Percentiles rank a stretch among this genome's conserved stretches.
phyloP scores from a whole-genome alignment of 768 basidiomycete genomes.

The Lactarius akahatsu region DNA sequence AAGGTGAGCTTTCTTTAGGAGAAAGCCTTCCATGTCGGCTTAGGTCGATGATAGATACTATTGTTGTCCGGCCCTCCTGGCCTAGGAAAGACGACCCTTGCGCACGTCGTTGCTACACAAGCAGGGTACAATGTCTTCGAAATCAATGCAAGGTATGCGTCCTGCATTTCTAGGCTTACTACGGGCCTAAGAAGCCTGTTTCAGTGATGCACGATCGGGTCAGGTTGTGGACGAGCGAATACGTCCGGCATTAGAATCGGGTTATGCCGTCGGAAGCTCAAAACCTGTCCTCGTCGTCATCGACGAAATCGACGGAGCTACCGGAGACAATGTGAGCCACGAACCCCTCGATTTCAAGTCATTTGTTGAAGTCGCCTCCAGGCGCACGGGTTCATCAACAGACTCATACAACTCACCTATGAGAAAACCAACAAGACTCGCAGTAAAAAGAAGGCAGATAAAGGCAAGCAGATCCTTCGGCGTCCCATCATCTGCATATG shows the following conservation, averaged over 20 bases:
- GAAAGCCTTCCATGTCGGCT: not conserved
- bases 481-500: conserved; percentile 99
- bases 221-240: conserved; percentile 87
- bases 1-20: conserved; percentile 44
- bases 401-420: conserved; percentile 65
- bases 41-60: conserved; percentile 57
- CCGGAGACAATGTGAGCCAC: conserved; percentile 85
- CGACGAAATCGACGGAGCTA: conserved; percentile 97
- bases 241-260: conserved; percentile 86
- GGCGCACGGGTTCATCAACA: conserved; percentile 73
- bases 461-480: conserved; percentile 62
- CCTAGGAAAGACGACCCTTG: conserved; percentile 93
- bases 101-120: conserved; percentile 87
- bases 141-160: conserved; percentile 83
- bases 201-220: conserved; percentile 87
- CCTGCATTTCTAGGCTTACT: not conserved
- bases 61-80: conserved; percentile 98
- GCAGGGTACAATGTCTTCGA: conserved; percentile 95
- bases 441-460: conserved; percentile 47
- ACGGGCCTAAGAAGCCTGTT: not conserved
- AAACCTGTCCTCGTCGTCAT: conserved; percentile 91
- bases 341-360: conserved; percentile 31
- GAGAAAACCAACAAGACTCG: conserved; percentile 50
- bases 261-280: conserved; percentile 70
- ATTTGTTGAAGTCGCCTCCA: conserved; percentile 34